Evolutionary conservation across 1,284 basidiomycete genomes (phyloP), one percentile per base, ranked within the genome.

Genomic region (Pyrrhoderma noxium): DNA sequence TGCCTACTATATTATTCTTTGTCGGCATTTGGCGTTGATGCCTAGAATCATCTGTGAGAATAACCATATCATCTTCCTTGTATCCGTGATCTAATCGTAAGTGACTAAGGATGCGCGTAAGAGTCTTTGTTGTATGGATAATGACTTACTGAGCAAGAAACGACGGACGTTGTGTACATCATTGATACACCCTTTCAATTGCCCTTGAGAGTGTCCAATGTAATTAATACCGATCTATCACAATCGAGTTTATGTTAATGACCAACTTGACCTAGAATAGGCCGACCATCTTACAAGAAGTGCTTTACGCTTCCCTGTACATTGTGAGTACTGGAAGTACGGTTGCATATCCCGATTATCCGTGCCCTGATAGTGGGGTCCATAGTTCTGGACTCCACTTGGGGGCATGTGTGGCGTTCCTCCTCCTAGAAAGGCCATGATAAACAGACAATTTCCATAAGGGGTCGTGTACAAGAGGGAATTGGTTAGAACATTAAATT

Each of bases 111-210:
- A n/a, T 34, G 16, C 22, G 18, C 11, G 7, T 2, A 37, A n/a
- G 13, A 27, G 11, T 23, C n/a, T 16, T 47, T 36, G 23, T 31
- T 13, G 9, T 40, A 47, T 14, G 34, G 39, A 31, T 38, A 35
- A 19, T 8, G 9, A 62, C 77, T 58, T 60, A 89, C 86, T 66
- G 55, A 73, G 73, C 25, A 94, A 69, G 70, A 94, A 94, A 5
- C 70, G 63, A 59, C 80, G 71, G 51, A 95, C 78, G 62, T 93
- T 93, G 42, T 74, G 69, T 0, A 81, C 91, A 60, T 96, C 93
- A 64, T 95, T 93, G 66, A 93, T 89, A 60, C 93, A 95, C 2
- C 93, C 92, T 19, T 71, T 68, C 35, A 95, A 68, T 60, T 82
- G 79, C 7, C 70, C 74, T n/a, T 5, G 5, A 1, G 65, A 62